Evolutionary conservation across 495 filamentous ascomycete genomes (phyloP).

Genomic region (Lineolata rhizophorae): DNA sequence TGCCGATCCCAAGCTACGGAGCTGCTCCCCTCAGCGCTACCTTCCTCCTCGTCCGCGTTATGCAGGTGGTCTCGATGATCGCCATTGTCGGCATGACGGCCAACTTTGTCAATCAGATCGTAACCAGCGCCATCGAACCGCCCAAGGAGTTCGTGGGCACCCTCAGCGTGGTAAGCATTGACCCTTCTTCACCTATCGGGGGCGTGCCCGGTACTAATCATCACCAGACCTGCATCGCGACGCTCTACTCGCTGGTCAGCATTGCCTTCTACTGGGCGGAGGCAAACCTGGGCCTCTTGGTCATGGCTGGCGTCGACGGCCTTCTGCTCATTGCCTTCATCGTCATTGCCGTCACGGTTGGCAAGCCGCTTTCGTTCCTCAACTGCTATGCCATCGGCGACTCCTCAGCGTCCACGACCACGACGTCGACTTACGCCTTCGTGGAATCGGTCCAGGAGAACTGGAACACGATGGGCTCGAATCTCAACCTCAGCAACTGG

Average conservation of each 20-base stretch:
- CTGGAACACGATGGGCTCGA: conserved; percentile 19
- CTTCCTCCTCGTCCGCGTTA: conserved; percentile 48
- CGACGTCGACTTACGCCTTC: conserved; percentile 15
- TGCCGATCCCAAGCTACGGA: conserved; percentile 36
- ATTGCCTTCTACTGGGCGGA: conserved; percentile 56
- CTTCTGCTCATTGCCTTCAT: conserved; percentile 48
- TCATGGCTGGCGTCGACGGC: conserved; percentile 40
- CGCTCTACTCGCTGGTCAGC: conserved; percentile 54
- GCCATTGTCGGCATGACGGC: conserved; percentile 60
- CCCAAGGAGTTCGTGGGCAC: conserved; percentile 57
- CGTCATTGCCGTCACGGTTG: conserved; percentile 47
- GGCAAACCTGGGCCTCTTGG: conserved; percentile 45
- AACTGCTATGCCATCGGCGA: conserved; percentile 39
- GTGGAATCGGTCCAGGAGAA: conserved; percentile 14
- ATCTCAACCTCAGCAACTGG: conserved; percentile 33
- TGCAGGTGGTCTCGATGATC: conserved; percentile 53
- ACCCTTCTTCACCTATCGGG: too few species aligned
- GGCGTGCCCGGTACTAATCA: too few species aligned
- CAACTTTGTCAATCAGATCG: conserved; percentile 64
- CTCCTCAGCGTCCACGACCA: too few species aligned
- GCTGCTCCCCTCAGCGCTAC: conserved; percentile 44
- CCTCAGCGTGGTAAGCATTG: conserved; percentile 54
- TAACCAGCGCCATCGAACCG: conserved; percentile 35
- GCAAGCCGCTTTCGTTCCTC: conserved; percentile 60
- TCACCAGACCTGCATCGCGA: conserved; percentile 45